Percentiles rank a stretch among this genome's conserved stretches.
These are phyloP conservation scores for Ulvella scutata DNA, from an alignment of 139 green algal genomes.

Conservation along the genomic window DNA sequence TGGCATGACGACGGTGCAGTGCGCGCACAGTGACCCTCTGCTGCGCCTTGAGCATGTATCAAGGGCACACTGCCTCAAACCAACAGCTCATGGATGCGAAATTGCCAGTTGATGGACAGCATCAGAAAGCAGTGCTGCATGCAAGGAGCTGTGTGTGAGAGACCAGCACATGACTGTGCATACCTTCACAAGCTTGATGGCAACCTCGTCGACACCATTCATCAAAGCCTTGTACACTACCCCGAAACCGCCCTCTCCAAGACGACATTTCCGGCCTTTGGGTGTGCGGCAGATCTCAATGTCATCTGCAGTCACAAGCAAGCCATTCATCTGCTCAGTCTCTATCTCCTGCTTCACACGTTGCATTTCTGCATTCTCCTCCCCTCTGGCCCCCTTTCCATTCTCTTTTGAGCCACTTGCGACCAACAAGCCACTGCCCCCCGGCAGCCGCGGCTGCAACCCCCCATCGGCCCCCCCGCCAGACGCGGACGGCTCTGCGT, in stretches of 20 bases:
- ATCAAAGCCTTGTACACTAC: slow-evolving; percentile 57
- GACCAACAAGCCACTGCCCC: not conserved
- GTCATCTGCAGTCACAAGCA: slow-evolving; percentile 19
- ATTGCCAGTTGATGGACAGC: too few species aligned
- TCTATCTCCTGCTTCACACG: not conserved
- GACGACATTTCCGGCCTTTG: slow-evolving; percentile 26
- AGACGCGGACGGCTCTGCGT: too few species aligned
- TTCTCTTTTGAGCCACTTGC: not conserved
- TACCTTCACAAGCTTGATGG: slow-evolving; percentile 54
- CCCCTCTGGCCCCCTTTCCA: too few species aligned
- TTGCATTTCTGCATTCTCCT: not conserved
- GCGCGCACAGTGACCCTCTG: too few species aligned
- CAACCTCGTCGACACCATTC: slow-evolving; percentile 47
- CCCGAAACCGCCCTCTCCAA: slow-evolving; percentile 53
- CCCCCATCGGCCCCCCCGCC: not conserved
- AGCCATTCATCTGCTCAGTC: slow-evolving; percentile 4
- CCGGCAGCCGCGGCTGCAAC: not conserved
- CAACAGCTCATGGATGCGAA: too few species aligned
- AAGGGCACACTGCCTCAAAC: too few species aligned
- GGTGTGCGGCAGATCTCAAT: slow-evolving; percentile 38
- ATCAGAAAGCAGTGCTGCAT: too few species aligned
- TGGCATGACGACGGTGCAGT: too few species aligned
- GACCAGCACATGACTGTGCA: not conserved
- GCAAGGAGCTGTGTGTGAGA: too few species aligned
- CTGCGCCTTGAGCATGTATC: too few species aligned